Conservation (phyloP, 768 basidiomycete species). For the Calvatia gigantea region DNA sequence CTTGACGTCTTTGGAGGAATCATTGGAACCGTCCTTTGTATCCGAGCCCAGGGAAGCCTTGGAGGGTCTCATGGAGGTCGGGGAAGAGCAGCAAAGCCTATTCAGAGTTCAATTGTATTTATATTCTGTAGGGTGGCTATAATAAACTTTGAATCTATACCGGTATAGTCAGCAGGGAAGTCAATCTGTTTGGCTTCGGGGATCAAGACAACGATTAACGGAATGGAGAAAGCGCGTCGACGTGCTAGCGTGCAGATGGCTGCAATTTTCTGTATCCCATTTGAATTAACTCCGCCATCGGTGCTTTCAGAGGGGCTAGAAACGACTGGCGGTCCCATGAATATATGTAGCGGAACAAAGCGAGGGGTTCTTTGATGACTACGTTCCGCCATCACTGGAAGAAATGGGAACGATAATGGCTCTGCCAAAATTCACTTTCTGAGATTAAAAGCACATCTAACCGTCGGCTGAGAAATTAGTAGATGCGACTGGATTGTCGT, state of each 20-base stretch:
- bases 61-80: background rate
- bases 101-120: background rate
- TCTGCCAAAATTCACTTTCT: too few relatives aligned
- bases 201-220: background rate
- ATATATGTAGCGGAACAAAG: background rate
- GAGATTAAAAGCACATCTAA: too few relatives aligned
- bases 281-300: slow-evolving; percentile 8
- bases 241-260: background rate
- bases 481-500: too few relatives aligned
- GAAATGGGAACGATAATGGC: background rate
- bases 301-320: background rate
- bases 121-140: background rate
- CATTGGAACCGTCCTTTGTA: background rate
- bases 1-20: slow-evolving; percentile 1
- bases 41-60: background rate
- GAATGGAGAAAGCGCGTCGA: slow-evolving; percentile 4
- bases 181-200: background rate
- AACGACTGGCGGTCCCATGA: background rate
- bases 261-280: background rate
- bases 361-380: background rate
- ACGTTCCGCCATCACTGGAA: background rate
- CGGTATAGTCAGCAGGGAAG: background rate
- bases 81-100: background rate
- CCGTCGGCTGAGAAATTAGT: too few relatives aligned
- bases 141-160: background rate